Base-by-base conservation (phyloP, 352 stramenopile genomes). In the Phytophthora foliorum region DNA sequence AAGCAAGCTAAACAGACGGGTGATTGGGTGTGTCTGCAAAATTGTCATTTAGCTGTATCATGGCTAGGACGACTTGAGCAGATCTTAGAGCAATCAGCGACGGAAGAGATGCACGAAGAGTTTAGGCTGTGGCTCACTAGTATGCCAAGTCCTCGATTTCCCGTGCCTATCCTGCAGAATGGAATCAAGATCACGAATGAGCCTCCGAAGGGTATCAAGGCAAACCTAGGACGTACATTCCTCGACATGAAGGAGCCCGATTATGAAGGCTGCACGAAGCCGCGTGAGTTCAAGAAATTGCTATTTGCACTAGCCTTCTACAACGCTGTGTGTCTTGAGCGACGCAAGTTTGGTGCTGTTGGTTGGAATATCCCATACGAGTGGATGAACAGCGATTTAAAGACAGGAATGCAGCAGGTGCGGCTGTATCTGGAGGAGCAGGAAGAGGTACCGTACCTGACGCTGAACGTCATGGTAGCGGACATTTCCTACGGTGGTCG, bases 141-240 rank as follows among this genome's bases (percentile, higher is more conserved):
- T 74, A 98, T 98, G 88, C 95, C 92, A 21, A 93, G 88, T 46
- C 60, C 89, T 11, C 81, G 87, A 0, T 98, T 98, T 60, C 95
- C 95, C 2, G 95, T 98, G 25, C 85, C 94, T 9, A 95, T 98
- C 32, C 78, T 98, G 13, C 95, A 98, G 70, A 98, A 97, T 56
- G 94, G 95, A 25, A 98, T 98, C 72, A 98, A 98, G 71, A 97
- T 98, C 57, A 98, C 95, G 2, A 98, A 98, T 54, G 96, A 99
- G 53, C 93, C 95, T 11, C 95, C 95, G 0, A 90, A 93, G 48
- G 95, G 95, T 19, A 91, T 98, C 57, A 89, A 89, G 24, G 93
- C 93, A 4, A 98, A 98, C 71, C 67, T 98, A 4, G 83, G 88
- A n/a, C 84, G 95, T 29, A 97, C 92, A 0, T 98, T 98, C 73